A percentile compares a stretch with the other conserved stretches of the same genome.
Conservation (phyloP, 805 yeast species). For the Cyberlindnera suaveolens region DNA sequence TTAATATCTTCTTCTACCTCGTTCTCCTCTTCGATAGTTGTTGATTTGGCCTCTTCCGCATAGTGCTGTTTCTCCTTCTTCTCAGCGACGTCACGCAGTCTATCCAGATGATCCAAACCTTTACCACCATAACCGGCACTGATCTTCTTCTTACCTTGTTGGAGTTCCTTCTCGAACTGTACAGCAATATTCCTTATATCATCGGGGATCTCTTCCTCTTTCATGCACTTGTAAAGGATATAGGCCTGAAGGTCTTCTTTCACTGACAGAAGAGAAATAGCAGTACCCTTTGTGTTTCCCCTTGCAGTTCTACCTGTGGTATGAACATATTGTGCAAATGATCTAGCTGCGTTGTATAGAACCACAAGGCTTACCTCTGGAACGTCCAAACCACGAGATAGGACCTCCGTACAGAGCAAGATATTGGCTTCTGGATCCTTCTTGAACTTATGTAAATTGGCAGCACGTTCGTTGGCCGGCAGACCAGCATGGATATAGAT, state of each 20-base stretch:
- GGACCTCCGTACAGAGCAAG: slow-evolving; percentile 85
- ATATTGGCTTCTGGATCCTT: slow-evolving; percentile 40
- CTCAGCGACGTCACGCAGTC: slow-evolving; percentile 45
- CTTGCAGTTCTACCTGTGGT: slow-evolving; percentile 95
- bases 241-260: slow-evolving; percentile 66
- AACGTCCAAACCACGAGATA: slow-evolving; percentile 95
- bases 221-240: slow-evolving; percentile 38
- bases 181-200: slow-evolving; percentile 45
- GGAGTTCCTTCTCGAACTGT: slow-evolving; percentile 52
- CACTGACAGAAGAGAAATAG: slow-evolving; percentile 64
- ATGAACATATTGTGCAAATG: slow-evolving; percentile 93
- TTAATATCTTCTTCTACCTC: slow-evolving; percentile 14
- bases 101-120: slow-evolving; percentile 76
- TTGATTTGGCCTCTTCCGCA: slow-evolving; percentile 32
- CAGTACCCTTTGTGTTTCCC: slow-evolving; percentile 66
- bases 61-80: slow-evolving; percentile 43
- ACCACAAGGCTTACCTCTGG: slow-evolving; percentile 74
- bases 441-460: slow-evolving; percentile 65
- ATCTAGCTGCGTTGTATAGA: slow-evolving; percentile 77
- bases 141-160: slow-evolving; percentile 57
- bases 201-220: slow-evolving; percentile 49
- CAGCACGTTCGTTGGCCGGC: slow-evolving; percentile 75
- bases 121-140: slow-evolving; percentile 89
- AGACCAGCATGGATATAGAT: slow-evolving; percentile 88
- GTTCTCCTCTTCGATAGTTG: slow-evolving; percentile 6